phyloP scores from a whole-genome alignment of 257 asterid genomes.

The Marsdenia floribunda region DNA sequence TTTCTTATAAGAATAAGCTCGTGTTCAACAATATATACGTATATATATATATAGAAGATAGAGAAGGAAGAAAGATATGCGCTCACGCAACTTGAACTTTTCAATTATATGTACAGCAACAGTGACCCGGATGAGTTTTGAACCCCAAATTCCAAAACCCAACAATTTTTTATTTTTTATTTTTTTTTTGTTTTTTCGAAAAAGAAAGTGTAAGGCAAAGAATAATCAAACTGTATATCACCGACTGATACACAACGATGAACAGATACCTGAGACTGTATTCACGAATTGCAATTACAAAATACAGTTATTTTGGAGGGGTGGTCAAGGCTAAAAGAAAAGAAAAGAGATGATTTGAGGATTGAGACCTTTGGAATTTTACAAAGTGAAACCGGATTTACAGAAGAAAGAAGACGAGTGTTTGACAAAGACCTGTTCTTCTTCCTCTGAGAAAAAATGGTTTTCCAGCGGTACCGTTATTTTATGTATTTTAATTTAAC shows the following conservation, averaged over 20 bases:
- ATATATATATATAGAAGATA: not conserved
- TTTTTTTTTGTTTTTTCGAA: too few relatives aligned
- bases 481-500: too few relatives aligned
- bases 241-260: not conserved
- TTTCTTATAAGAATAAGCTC: not conserved
- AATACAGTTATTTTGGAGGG: not conserved
- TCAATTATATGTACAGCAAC: not conserved
- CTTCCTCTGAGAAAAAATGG: not conserved
- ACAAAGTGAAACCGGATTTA: not conserved
- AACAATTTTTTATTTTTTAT: too few relatives aligned
- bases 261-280: not conserved
- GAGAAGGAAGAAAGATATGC: constrained; percentile 8
- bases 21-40: not conserved
- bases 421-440: not conserved
- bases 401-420: not conserved
- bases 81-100: constrained; percentile 15
- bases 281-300: not conserved
- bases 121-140: not conserved
- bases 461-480: too few relatives aligned
- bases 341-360: too few relatives aligned
- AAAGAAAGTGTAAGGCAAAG: not conserved
- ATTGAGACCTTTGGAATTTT: not conserved
- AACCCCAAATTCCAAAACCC: not conserved
- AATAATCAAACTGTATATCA: not conserved
- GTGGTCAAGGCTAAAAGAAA: not conserved